These are phyloP conservation scores for Aquanectria penicillioides DNA, from an alignment of 2,329 filamentous ascomycete genomes.

Conservation along the genomic window DNA sequence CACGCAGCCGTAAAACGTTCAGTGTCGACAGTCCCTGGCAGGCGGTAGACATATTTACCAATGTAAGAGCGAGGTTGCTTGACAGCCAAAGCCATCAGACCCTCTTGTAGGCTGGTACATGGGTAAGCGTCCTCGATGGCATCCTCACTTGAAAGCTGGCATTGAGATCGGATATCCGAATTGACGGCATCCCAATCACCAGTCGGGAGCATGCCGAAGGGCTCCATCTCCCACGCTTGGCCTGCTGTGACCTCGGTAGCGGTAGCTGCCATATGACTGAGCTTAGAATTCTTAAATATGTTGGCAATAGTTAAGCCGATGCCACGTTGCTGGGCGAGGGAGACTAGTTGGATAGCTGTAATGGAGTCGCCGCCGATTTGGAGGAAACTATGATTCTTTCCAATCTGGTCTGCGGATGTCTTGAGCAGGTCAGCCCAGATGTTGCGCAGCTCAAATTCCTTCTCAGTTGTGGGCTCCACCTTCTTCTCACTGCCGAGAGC, in stretches of 20 bases:
- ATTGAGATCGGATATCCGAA: neutral
- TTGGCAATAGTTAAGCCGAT: conserved; percentile 3
- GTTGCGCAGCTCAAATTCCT: neutral
- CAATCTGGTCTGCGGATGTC: conserved; percentile 36
- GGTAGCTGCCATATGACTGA: neutral
- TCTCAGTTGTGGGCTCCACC: neutral
- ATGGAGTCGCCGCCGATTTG: conserved; percentile 41
- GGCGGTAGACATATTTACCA: conserved; percentile 4
- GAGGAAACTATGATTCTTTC: conserved; percentile 40
- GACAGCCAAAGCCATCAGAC: conserved; percentile 6
- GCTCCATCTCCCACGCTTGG: neutral
- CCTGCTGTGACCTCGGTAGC: neutral
- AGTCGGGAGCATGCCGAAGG: neutral
- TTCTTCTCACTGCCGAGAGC: neutral
- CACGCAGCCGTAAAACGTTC: neutral
- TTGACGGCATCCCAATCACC: neutral
- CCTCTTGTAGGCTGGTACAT: conserved; percentile 7
- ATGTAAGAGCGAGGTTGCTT: conserved; percentile 10
- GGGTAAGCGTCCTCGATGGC: neutral
- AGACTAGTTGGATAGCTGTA: conserved; percentile 33
- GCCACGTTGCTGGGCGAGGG: neutral
- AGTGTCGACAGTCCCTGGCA: neutral
- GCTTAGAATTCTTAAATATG: conserved; percentile 5
- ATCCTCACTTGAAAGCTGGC: neutral
- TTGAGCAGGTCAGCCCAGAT: conserved; percentile 25